Conservation (phyloP, 768 basidiomycete species). For the Amylocystis lapponica region DNA sequence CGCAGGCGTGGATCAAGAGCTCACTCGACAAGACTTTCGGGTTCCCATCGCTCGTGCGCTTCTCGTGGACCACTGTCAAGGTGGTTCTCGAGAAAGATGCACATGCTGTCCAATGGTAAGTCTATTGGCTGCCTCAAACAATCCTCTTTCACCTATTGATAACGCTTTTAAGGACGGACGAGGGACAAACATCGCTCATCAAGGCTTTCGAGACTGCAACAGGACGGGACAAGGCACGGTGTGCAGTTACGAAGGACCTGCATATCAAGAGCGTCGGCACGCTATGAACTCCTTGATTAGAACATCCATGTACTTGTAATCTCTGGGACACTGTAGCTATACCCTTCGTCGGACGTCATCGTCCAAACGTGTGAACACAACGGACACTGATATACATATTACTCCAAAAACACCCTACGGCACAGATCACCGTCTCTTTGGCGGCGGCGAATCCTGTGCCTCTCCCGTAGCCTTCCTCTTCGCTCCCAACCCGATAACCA, state of each 20-base stretch:
- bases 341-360: too few relatives aligned
- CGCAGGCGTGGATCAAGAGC: slow-evolving; percentile 76
- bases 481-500: slow-evolving; percentile 69
- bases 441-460: slow-evolving; percentile 55
- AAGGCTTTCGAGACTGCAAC: slow-evolving; percentile 69
- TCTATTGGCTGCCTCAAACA: background rate
- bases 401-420: background rate
- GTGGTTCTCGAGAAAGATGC: slow-evolving; percentile 76
- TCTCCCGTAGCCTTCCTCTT: slow-evolving; percentile 81
- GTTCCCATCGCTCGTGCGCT: slow-evolving; percentile 83
- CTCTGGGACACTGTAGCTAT: too few relatives aligned
- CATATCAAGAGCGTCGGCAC: slow-evolving; percentile 63
- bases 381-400: background rate
- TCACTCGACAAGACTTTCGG: slow-evolving; percentile 88
- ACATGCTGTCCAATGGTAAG: slow-evolving; percentile 76
- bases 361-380: too few relatives aligned
- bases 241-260: slow-evolving; percentile 66
- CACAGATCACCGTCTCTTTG: slow-evolving; percentile 39
- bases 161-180: slow-evolving; percentile 61
- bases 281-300: too few relatives aligned
- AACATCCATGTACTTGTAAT: too few relatives aligned
- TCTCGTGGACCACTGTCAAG: slow-evolving; percentile 95
- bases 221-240: slow-evolving; percentile 73
- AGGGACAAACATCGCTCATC: slow-evolving; percentile 69
- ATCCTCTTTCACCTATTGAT: background rate